These are phyloP conservation scores for Lachancea kluyveri DNA, from an alignment of 805 yeast species.

Conservation along the genomic window DNA sequence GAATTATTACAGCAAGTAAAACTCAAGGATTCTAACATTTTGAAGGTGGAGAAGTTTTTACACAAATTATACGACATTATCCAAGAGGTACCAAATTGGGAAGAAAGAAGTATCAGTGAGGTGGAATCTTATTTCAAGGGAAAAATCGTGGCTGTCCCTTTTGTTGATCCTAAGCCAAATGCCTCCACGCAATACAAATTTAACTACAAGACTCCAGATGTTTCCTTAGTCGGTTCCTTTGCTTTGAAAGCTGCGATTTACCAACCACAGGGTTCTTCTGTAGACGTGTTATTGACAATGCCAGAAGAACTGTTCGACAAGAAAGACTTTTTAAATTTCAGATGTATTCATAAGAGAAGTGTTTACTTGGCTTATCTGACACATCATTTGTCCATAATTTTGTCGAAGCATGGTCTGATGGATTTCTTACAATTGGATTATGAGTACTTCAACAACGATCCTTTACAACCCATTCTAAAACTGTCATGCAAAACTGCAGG, in stretches of 20 bases:
- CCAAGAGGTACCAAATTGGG: slow-evolving; percentile 54
- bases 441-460: slow-evolving; percentile 68
- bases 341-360: slow-evolving; percentile 85
- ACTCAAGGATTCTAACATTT: slow-evolving; percentile 61
- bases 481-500: slow-evolving; percentile 40
- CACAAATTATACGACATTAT: slow-evolving; percentile 68
- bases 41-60: slow-evolving; percentile 64
- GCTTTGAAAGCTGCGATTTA: slow-evolving; percentile 78
- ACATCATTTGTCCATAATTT: slow-evolving; percentile 47
- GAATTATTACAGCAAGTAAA: slow-evolving; percentile 78
- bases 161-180: slow-evolving; percentile 83
- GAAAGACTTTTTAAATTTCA: slow-evolving; percentile 84
- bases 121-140: slow-evolving; percentile 49
- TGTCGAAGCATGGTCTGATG: slow-evolving; percentile 47
- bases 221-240: slow-evolving; percentile 82
- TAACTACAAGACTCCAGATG: slow-evolving; percentile 61
- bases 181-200: slow-evolving; percentile 62
- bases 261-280: slow-evolving; percentile 55
- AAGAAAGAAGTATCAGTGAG: slow-evolving; percentile 47
- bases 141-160: slow-evolving; percentile 63
- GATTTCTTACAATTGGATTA: slow-evolving; percentile 47
- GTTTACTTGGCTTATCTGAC: slow-evolving; percentile 80
- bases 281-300: slow-evolving; percentile 82
- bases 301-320: slow-evolving; percentile 68
- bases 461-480: slow-evolving; percentile 65